Conservation (phyloP, 768 basidiomycete species). For the Kwoniella bestiolae region DNA sequence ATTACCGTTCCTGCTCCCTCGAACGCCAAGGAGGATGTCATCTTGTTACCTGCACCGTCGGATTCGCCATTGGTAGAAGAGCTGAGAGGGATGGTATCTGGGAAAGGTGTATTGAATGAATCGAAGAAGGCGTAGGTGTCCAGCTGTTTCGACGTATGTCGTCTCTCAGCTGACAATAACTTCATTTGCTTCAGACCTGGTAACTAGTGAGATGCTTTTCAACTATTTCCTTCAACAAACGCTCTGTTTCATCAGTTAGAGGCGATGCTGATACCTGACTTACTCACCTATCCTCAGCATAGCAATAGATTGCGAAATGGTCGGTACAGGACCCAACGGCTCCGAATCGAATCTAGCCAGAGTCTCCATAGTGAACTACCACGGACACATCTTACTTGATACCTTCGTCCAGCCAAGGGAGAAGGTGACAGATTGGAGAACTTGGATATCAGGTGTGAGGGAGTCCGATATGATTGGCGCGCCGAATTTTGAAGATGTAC, state of each 20-base stretch:
- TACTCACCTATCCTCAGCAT: conserved; percentile 65
- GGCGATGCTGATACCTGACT: not conserved
- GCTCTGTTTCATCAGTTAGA: conserved; percentile 10
- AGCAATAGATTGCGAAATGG: conserved; percentile 96
- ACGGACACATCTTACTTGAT: conserved; percentile 78
- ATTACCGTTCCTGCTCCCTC: conserved; percentile 16
- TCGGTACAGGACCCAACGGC: conserved; percentile 85
- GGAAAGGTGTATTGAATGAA: conserved; percentile 43
- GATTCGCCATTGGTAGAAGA: conserved; percentile 47
- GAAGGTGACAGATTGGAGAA: conserved; percentile 88
- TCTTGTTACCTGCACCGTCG: conserved; percentile 30
- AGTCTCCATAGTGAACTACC: conserved; percentile 85
- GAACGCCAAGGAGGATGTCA: conserved; percentile 35
- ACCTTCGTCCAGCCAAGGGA: conserved; percentile 85
- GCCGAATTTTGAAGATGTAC: conserved; percentile 75
- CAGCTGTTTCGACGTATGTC: not conserved
- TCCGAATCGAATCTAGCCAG: conserved; percentile 82
- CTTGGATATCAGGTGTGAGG: conserved; percentile 83
- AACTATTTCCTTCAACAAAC: not conserved
- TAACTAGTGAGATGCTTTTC: conserved; percentile 41
- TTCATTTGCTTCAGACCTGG: conserved; percentile 35
- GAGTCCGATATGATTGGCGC: conserved; percentile 75
- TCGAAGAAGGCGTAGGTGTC: conserved; percentile 52
- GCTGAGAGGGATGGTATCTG: conserved; percentile 54
- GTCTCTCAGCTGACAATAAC: not conserved